Conservation (phyloP, 352 stramenopile species). For the Phytophthora hybrid region DNA sequence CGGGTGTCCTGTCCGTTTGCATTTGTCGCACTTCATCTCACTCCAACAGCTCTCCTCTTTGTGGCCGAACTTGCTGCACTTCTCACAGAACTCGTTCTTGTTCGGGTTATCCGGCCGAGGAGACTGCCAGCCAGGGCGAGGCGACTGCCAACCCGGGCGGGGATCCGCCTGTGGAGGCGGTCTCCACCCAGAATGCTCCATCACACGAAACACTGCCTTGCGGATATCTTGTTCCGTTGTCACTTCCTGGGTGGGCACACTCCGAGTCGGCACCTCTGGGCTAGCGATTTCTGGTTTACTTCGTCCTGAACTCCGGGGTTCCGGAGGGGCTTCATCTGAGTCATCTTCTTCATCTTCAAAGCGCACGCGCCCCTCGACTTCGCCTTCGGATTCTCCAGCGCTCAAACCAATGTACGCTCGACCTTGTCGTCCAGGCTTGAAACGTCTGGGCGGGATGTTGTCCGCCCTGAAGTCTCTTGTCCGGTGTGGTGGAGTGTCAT, state of each 20-base stretch:
- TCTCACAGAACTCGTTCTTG: conserved; percentile 2
- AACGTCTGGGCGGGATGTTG: background rate
- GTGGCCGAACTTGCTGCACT: background rate
- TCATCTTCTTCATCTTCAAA: background rate
- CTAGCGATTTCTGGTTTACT: background rate
- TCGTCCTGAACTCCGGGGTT: background rate
- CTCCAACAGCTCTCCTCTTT: conserved; percentile 3
- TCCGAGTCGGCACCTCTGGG: background rate
- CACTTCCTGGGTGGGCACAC: background rate
- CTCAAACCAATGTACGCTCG: background rate
- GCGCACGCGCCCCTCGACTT: background rate
- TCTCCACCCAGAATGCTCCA: background rate
- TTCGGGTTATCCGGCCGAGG: background rate
- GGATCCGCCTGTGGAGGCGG: background rate
- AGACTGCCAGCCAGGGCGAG: background rate
- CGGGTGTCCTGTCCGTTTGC: background rate
- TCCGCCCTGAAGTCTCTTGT: background rate
- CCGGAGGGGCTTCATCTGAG: background rate
- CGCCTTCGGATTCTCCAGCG: background rate
- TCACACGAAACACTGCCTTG: background rate
- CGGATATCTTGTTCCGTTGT: background rate
- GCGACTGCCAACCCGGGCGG: background rate
- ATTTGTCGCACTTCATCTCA: background rate
- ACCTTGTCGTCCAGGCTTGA: background rate
- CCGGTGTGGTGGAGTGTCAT: background rate